Conservation (phyloP, 306 rosid species). For the Corylus avellana region DNA sequence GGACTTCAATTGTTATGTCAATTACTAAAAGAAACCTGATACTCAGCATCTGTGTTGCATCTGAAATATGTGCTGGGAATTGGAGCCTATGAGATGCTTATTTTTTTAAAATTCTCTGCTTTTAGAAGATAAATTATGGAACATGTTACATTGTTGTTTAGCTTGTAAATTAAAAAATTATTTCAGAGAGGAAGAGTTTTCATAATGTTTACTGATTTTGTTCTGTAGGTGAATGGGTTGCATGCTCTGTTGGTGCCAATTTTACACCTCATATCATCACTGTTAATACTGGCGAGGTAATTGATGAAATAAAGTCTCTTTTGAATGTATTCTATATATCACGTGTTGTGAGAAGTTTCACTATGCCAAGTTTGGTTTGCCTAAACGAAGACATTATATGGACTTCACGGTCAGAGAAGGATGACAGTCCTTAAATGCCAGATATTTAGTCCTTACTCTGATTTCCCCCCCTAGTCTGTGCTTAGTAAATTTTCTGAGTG, state of each 20-base stretch:
- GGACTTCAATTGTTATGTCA: neutral
- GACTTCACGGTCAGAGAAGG: neutral
- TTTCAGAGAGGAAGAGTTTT: neutral
- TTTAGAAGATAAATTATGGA: neutral
- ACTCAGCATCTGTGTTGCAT: neutral
- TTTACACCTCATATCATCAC: constrained; percentile 91
- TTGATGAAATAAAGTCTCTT: constrained; percentile 16
- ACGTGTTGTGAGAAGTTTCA: constrained; percentile 5
- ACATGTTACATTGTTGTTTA: neutral
- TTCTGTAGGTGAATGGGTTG: constrained; percentile 82
- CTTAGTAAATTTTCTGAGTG: neutral
- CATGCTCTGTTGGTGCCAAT: constrained; percentile 88
- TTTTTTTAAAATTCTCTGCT: neutral
- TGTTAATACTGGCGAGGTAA: constrained; percentile 92
- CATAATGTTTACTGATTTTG: constrained; percentile 3
- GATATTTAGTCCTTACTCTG: neutral
- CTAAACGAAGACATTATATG: neutral
- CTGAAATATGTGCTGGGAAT: neutral
- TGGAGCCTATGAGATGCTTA: neutral
- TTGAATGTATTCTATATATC: constrained; percentile 11
- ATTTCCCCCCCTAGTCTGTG: constrained; percentile 9
- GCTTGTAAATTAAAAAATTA: neutral
- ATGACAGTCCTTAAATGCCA: neutral
- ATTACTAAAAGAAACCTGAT: neutral
- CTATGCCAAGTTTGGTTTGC: constrained; percentile 9